These are phyloP conservation scores for Aspergillus tamarii DNA, from an alignment of 2,329 filamentous ascomycete genomes.

Conservation along the genomic window DNA sequence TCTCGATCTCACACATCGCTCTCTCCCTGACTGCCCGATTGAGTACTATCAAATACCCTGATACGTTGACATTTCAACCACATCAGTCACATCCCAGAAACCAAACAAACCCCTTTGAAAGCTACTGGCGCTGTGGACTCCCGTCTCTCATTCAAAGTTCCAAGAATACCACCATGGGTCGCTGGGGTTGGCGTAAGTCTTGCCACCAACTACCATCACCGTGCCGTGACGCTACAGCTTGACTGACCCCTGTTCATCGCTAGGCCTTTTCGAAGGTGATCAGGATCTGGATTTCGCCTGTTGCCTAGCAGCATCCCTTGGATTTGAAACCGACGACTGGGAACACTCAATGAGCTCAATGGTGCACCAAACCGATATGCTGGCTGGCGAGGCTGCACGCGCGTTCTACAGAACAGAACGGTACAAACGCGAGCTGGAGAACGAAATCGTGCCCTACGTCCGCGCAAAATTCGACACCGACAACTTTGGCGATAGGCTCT, in stretches of 20 bases:
- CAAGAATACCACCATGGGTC: background rate
- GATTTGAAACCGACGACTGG: background rate
- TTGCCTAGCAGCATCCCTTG: background rate
- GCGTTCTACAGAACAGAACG: background rate
- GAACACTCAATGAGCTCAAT: background rate
- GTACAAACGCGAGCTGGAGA: background rate
- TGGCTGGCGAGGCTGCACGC: background rate
- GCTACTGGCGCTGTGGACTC: background rate
- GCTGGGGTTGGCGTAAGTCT: background rate
- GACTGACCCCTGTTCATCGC: too few species aligned
- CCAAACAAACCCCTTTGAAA: background rate
- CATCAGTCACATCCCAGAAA: too few species aligned
- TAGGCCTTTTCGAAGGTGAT: background rate
- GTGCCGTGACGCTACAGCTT: too few species aligned
- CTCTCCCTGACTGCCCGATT: too few species aligned
- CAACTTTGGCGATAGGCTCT: background rate
- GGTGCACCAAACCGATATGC: background rate
- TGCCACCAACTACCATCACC: background rate
- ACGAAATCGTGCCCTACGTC: background rate
- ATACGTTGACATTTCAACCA: too few species aligned
- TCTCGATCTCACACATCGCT: too few species aligned
- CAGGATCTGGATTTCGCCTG: background rate
- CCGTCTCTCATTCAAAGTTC: rapidly evolving
- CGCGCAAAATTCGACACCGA: background rate
- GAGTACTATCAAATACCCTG: too few species aligned